Percentiles rank a stretch among this genome's conserved stretches.
These are phyloP conservation scores for Pyrenophora seminiperda DNA, from an alignment of 2,329 filamentous ascomycete genomes.

Conservation along the genomic window DNA sequence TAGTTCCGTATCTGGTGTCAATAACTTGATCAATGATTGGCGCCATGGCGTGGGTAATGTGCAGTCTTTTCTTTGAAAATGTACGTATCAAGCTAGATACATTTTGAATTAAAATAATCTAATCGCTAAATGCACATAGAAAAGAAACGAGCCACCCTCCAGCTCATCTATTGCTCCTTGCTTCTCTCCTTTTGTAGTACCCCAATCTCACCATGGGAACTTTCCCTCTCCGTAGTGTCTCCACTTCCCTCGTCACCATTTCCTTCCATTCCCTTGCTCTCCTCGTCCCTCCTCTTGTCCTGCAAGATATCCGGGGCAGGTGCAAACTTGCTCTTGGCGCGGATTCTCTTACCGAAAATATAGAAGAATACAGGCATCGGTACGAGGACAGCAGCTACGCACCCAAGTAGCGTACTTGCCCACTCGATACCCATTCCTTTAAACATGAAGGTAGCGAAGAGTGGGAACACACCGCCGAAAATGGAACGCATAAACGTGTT, in stretches of 20 bases:
- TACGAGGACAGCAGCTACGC: constrained; percentile 49
- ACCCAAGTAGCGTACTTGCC: constrained; percentile 53
- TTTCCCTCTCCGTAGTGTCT: constrained; percentile 12
- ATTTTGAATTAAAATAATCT: constrained; percentile 1
- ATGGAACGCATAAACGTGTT: constrained; percentile 61
- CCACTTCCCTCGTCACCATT: constrained; percentile 13
- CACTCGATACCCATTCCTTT: constrained; percentile 58
- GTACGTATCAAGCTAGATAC: no score
- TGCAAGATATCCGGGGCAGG: constrained; percentile 49
- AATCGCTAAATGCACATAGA: constrained; percentile 3
- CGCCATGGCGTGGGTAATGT: no score
- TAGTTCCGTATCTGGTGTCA: no score
- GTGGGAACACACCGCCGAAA: constrained; percentile 58
- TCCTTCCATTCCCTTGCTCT: constrained; percentile 24
- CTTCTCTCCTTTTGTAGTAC: constrained; percentile 16
- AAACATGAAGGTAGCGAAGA: constrained; percentile 63
- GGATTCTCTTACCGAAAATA: constrained; percentile 51
- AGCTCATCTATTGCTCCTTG: constrained; percentile 17
- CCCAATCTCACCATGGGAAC: constrained; percentile 4
- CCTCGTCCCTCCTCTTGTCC: constrained; percentile 44
- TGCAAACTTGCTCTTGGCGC: constrained; percentile 51
- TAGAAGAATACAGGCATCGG: constrained; percentile 55
- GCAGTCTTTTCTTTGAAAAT: no score
- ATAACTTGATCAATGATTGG: no score
- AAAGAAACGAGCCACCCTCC: background rate